Conservation (phyloP, 2,329 filamentous ascomycete genomes). For the Fusarium robinianum region DNA sequence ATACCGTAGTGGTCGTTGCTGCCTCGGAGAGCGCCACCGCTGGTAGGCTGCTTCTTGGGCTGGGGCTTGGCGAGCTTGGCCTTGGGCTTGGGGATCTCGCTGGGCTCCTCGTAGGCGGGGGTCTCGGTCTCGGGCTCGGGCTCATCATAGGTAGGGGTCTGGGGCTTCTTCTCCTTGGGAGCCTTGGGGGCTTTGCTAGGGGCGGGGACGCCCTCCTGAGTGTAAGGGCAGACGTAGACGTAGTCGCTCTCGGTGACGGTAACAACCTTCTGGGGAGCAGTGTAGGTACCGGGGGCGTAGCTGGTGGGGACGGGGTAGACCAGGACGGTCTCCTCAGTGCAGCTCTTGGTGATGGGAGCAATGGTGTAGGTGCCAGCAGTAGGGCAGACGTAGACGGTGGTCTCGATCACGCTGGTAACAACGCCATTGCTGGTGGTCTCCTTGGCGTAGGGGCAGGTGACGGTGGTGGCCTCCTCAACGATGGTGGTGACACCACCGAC, state of each 20-base stretch:
- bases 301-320: constrained; percentile 69
- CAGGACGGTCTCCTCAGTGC: constrained; percentile 58
- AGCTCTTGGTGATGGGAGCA: constrained; percentile 66
- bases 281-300: constrained; percentile 74
- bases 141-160: constrained; percentile 18
- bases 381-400: constrained; percentile 75
- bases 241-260: constrained; percentile 71
- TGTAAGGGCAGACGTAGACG: constrained; percentile 73
- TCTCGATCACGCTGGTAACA: constrained; percentile 69
- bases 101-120: constrained; percentile 12
- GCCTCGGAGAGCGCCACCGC: constrained; percentile 43
- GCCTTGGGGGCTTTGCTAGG: constrained; percentile 30
- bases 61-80: constrained; percentile 26
- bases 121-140: constrained; percentile 20
- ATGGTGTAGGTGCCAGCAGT: constrained; percentile 76
- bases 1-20: constrained; percentile 68
- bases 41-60: constrained; percentile 34
- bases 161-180: constrained; percentile 16
- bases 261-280: constrained; percentile 66
- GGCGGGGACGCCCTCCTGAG: constrained; percentile 46
- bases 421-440: constrained; percentile 60
- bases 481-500: constrained; percentile 74
- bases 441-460: constrained; percentile 72
- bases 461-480: constrained; percentile 67
- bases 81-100: constrained; percentile 24